phyloP scores from a whole-genome alignment of 2,329 filamentous ascomycete species.

The Botrytis paeoniae region DNA sequence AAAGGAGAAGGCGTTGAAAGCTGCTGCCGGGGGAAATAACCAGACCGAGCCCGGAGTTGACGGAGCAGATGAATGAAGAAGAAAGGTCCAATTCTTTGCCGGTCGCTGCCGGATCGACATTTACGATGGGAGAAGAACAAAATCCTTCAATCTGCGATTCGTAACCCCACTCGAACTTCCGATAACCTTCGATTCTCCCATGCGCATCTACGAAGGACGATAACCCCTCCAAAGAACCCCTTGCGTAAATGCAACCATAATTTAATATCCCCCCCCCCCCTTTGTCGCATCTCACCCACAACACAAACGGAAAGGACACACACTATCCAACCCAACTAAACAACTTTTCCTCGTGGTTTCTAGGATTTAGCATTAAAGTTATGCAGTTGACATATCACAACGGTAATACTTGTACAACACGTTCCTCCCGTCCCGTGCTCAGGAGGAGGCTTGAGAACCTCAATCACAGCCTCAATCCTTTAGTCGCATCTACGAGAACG shows the following conservation, averaged over 20 bases:
- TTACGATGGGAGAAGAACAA: slow-evolving; percentile 7
- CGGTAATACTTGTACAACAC: slow-evolving; percentile 15
- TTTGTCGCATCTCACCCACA: slow-evolving; percentile 11
- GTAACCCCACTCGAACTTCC: background rate
- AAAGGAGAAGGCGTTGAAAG: slow-evolving; percentile 56
- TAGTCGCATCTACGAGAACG: slow-evolving; percentile 11
- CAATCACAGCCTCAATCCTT: slow-evolving; percentile 7
- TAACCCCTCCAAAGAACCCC: background rate
- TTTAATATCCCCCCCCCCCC: background rate
- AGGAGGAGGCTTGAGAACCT: slow-evolving; percentile 9
- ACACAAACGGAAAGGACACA: slow-evolving; percentile 5
- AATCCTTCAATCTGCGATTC: slow-evolving; percentile 15
- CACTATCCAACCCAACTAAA: slow-evolving; percentile 16
- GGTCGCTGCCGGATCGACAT: slow-evolving; percentile 15
- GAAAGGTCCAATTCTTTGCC: background rate
- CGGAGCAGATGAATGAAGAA: slow-evolving; percentile 16
- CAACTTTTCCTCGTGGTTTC: slow-evolving; percentile 18
- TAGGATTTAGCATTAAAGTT: slow-evolving; percentile 11
- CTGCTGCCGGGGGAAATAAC: slow-evolving; percentile 24
- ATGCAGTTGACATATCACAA: slow-evolving; percentile 14
- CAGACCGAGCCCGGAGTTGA: slow-evolving; percentile 3
- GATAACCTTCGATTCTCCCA: background rate
- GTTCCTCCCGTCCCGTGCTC: slow-evolving; percentile 15
- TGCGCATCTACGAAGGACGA: slow-evolving; percentile 13
- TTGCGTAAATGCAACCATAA: slow-evolving; percentile 15